Evolutionary conservation across 2,329 filamentous ascomycete genomes (phyloP), one percentile per base, ranked within the genome.

Genomic region (Boeremia lycopersici): DNA sequence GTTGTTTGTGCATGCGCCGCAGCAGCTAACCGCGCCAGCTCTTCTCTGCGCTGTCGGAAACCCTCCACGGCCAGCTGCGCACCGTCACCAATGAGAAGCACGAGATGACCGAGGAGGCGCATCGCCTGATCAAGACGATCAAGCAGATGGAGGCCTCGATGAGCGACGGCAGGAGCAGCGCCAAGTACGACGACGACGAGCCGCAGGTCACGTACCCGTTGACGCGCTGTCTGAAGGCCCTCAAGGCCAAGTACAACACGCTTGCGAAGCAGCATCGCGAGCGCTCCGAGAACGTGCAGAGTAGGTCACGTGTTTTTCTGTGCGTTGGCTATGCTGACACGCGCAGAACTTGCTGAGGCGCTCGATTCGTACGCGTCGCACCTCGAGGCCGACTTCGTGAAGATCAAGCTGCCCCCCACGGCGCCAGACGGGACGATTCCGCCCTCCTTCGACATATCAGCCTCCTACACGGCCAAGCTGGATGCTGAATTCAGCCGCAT

Each of bases 361-460:
- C 87, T 99, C 45, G 89, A 96, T 73, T 97, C 93, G 5, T 99
- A 98, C 74, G 96, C 95, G 1, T 96, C 91, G 9, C 95, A 98
- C 73, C 89, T 99, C 41, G 95, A 99, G 74, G 80, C 90, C 10
- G 89, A 89, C 2, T 98, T 98, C 73, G 85, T 98, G 62, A 86
- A 88, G 70, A 87, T 98, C 69, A 84, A 88, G 35, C 84, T 99
- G 6, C 95, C 95, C 1, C 93, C 93, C 0, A 92, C 89, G 3
- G 86, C 85, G 1, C 86, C 89, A 5, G 89, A 91, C 62, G 86
- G 90, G 40, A 87, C 87, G 11, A 82, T 96, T 34, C 86, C 93
- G 1, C 86, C 91, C 2, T 89, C 84, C 47, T 98, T 99, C 74
- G 93, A 98, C 68, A 86, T 99, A n/a, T 97, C 93, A 0, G 87